A percentile compares a stretch with the other conserved stretches of the same genome.
These are phyloP conservation scores for Microstegium vimineum DNA, from an alignment of 176 grass and related monocot genomes.

Conservation along the genomic window DNA sequence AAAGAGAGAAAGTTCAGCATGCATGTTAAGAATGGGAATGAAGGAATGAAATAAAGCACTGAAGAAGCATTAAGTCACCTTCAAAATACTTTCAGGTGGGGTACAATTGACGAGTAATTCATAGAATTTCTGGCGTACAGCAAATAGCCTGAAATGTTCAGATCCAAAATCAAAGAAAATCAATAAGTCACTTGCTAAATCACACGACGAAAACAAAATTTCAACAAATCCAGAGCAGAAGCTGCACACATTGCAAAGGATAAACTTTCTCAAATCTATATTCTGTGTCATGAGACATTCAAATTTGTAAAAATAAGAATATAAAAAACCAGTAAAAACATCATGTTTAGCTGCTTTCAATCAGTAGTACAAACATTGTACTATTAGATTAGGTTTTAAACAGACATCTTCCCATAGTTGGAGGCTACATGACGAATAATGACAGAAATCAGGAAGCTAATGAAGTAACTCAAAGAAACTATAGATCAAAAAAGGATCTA, in stretches of 20 bases:
- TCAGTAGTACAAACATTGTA: background rate
- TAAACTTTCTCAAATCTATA: background rate
- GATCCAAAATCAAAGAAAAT: constrained; percentile 4
- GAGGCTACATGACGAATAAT: background rate
- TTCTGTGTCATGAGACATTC: background rate
- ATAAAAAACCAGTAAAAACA: background rate
- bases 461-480: background rate
- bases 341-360: background rate
- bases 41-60: constrained; percentile 7
- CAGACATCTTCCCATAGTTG: background rate
- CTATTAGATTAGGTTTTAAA: background rate
- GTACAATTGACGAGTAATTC: constrained; percentile 98
- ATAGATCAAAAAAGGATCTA: background rate
- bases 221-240: background rate
- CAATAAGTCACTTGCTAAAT: background rate
- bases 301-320: background rate
- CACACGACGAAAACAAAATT: background rate
- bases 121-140: constrained; percentile 92
- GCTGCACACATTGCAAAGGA: background rate
- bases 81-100: constrained; percentile 92
- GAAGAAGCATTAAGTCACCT: constrained; percentile 50
- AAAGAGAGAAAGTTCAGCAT: constrained; percentile 26
- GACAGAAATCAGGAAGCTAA: background rate
- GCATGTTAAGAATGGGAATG: background rate
- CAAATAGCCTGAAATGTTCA: constrained; percentile 60